phyloP scores from a whole-genome alignment of 441 rosid genomes.

The Rhodomyrtus psidioides region DNA sequence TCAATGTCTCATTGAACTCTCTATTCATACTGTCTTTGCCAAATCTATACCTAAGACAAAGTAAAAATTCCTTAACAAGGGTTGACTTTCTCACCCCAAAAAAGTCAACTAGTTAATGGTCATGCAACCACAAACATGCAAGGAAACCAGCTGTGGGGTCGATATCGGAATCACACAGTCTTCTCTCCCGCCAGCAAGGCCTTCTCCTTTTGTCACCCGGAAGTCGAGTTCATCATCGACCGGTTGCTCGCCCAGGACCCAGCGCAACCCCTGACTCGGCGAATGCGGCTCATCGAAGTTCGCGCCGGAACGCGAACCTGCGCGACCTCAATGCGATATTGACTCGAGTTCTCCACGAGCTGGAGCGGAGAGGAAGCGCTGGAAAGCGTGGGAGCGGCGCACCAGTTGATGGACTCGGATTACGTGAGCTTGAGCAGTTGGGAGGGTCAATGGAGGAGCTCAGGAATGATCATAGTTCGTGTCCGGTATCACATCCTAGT shows the following conservation, averaged over 20 bases:
- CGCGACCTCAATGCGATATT: background rate
- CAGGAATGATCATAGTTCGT: background rate
- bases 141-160: background rate
- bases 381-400: too few relatives aligned
- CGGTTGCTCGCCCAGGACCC: background rate
- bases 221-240: background rate
- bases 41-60: too few relatives aligned
- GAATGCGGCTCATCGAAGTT: background rate
- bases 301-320: background rate
- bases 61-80: too few relatives aligned
- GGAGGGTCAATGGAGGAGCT: background rate
- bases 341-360: background rate
- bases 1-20: too few relatives aligned
- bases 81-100: too few relatives aligned
- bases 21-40: too few relatives aligned
- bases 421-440: slow-evolving; percentile 1
- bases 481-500: too few relatives aligned
- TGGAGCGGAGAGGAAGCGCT: slow-evolving; percentile 4
- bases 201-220: background rate
- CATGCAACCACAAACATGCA: too few relatives aligned
- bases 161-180: background rate
- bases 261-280: background rate
- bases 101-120: too few relatives aligned
- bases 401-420: background rate
- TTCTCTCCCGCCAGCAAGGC: slow-evolving; percentile 1